A percentile compares a stretch with the other conserved stretches of the same genome.
Conservation (phyloP, 208 protist genomes). For the Trichomonas vaginalis region DNA sequence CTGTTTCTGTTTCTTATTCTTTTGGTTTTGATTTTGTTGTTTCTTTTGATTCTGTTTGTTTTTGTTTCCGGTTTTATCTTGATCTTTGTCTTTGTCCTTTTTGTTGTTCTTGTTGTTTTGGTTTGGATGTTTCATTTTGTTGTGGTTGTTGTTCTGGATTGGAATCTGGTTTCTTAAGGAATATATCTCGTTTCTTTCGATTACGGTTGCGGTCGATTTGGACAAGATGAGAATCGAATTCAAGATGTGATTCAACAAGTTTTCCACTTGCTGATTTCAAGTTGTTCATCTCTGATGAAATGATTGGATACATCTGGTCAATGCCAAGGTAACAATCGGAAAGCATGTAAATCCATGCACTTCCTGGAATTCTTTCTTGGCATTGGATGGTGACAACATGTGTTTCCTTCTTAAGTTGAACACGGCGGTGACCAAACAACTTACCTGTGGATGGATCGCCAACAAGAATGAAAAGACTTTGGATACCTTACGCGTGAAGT, state of each 20-base stretch:
- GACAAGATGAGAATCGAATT: not conserved
- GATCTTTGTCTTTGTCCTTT: too few relatives aligned
- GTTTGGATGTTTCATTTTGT: too few relatives aligned
- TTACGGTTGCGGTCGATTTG: not conserved
- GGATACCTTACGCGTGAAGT: not conserved
- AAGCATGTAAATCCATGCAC: not conserved
- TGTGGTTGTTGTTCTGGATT: too few relatives aligned
- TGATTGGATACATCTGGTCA: not conserved
- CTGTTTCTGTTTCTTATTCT: too few relatives aligned
- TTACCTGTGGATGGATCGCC: not conserved
- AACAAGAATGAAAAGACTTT: not conserved
- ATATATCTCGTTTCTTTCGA: not conserved
- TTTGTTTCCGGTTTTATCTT: too few relatives aligned
- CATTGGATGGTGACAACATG: not conserved
- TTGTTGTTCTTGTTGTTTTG: too few relatives aligned
- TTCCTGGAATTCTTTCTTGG: not conserved
- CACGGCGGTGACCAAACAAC: not conserved
- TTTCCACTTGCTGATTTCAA: not conserved
- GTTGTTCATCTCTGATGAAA: not conserved
- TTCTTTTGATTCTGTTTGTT: too few relatives aligned
- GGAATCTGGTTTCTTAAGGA: not conserved
- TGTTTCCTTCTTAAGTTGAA: not conserved
- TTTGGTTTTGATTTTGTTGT: too few relatives aligned
- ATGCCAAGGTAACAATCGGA: not conserved
- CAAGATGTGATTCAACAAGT: not conserved